Evolutionary conservation across 2,329 filamentous ascomycete species (phyloP).

Genomic region (Nannizzia gypsea): DNA sequence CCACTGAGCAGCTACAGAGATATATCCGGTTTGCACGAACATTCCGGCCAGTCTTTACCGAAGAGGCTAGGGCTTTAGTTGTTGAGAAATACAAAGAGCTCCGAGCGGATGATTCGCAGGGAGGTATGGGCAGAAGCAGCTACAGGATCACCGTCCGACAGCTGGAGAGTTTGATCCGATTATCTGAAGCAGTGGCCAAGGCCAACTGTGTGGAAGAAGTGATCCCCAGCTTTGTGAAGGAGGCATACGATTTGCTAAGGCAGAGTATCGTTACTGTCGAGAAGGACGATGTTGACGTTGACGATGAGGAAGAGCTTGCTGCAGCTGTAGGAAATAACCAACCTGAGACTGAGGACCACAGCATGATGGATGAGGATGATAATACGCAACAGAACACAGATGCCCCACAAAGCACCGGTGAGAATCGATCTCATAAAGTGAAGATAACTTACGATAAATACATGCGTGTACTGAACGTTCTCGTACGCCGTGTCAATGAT

Average conservation of each 20-base stretch:
- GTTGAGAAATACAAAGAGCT: slow-evolving; percentile 95
- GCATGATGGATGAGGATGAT: slow-evolving; percentile 34
- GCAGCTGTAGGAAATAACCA: slow-evolving; percentile 15
- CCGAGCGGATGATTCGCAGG: slow-evolving; percentile 82
- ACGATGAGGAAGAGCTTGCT: slow-evolving; percentile 58
- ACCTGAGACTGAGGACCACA: slow-evolving; percentile 22
- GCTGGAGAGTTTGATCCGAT: slow-evolving; percentile 85
- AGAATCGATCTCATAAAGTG: slow-evolving; percentile 48
- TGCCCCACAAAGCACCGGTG: slow-evolving; percentile 36
- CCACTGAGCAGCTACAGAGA: slow-evolving; percentile 87
- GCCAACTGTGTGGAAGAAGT: slow-evolving; percentile 93
- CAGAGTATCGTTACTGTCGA: slow-evolving; percentile 97
- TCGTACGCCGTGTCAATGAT: slow-evolving; percentile 72
- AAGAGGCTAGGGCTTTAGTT: slow-evolving; percentile 71
- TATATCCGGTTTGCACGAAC: slow-evolving; percentile 95
- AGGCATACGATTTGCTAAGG: slow-evolving; percentile 80
- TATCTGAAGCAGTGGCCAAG: slow-evolving; percentile 96
- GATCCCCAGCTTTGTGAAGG: slow-evolving; percentile 68
- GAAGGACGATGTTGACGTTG: slow-evolving; percentile 92
- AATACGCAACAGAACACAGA: slow-evolving; percentile 39
- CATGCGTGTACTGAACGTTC: slow-evolving; percentile 72
- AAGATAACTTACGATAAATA: slow-evolving; percentile 96
- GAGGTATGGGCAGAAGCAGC: slow-evolving; percentile 84
- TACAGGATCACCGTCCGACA: slow-evolving; percentile 97
- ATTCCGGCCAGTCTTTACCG: slow-evolving; percentile 84